Conservation (phyloP, 2,329 filamentous ascomycete genomes). For the Albophoma yamanashiensis region DNA sequence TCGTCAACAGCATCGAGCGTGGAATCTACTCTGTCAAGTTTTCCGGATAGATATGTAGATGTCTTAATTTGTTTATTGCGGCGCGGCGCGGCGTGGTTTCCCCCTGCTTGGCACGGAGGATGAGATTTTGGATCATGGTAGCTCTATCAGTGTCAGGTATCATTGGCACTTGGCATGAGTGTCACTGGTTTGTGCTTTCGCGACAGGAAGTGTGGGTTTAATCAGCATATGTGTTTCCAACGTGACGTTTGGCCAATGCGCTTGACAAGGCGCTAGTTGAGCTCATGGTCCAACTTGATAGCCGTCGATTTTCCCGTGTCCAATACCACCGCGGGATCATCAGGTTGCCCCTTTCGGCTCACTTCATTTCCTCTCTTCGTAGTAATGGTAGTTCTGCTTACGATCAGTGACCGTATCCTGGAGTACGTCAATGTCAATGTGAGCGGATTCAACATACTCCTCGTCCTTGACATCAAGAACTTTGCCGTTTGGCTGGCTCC, state of each 20-base stretch:
- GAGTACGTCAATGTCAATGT: neutral
- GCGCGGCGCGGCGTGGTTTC: neutral
- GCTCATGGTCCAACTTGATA: conserved; percentile 28
- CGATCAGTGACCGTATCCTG: neutral
- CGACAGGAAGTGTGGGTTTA: neutral
- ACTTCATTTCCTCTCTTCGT: conserved; percentile 32
- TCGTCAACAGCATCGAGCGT: conserved; percentile 38
- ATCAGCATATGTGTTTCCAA: neutral
- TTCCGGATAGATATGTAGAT: neutral
- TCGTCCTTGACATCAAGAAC: conserved; percentile 32
- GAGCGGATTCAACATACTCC: conserved; percentile 18
- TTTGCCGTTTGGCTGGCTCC: conserved; percentile 29
- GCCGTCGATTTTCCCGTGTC: conserved; percentile 31
- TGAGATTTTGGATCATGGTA: too few species aligned
- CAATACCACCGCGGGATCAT: conserved; percentile 32
- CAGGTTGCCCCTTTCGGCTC: conserved; percentile 24
- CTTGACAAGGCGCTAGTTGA: conserved; percentile 14
- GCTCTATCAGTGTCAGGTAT: neutral
- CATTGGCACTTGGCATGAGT: neutral
- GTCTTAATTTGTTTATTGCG: neutral
- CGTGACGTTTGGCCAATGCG: neutral
- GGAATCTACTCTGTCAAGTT: conserved; percentile 31
- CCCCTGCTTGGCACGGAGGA: too few species aligned
- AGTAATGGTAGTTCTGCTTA: conserved; percentile 21
- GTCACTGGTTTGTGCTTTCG: too few species aligned